These are phyloP conservation scores for Neurospora discreta DNA, from an alignment of 495 filamentous ascomycete species.

Conservation along the genomic window DNA sequence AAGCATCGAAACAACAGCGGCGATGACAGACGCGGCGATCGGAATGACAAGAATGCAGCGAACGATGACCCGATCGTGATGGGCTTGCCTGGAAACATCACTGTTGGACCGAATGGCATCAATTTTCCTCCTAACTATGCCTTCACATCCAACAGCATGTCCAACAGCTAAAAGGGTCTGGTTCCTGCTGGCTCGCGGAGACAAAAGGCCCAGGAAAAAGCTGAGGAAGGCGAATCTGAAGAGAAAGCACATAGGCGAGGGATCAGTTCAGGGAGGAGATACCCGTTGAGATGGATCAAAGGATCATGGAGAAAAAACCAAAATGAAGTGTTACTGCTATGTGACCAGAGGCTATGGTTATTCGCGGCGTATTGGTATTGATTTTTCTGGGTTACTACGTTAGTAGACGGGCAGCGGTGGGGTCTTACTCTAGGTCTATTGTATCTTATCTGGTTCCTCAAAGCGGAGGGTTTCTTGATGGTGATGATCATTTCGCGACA, in stretches of 20 bases:
- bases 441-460: background rate
- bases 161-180: background rate
- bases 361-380: background rate
- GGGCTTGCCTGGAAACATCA: conserved; percentile 51
- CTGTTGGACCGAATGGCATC: conserved; percentile 51
- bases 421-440: background rate
- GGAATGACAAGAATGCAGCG: conserved; percentile 30
- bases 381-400: background rate
- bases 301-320: background rate
- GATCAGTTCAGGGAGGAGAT: background rate
- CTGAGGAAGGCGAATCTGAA: background rate
- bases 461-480: background rate
- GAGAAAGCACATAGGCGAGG: background rate
- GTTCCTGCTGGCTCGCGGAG: background rate
- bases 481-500: background rate
- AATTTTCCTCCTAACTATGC: conserved; percentile 56
- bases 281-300: background rate
- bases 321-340: background rate
- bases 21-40: conserved; percentile 37
- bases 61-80: conserved; percentile 35
- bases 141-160: conserved; percentile 8
- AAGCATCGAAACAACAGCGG: conserved; percentile 32
- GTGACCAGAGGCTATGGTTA: background rate
- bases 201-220: background rate
- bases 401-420: background rate